These are phyloP conservation scores for Pseudopediastrum boryanum DNA, from an alignment of 139 green algal genomes.

Conservation along the genomic window DNA sequence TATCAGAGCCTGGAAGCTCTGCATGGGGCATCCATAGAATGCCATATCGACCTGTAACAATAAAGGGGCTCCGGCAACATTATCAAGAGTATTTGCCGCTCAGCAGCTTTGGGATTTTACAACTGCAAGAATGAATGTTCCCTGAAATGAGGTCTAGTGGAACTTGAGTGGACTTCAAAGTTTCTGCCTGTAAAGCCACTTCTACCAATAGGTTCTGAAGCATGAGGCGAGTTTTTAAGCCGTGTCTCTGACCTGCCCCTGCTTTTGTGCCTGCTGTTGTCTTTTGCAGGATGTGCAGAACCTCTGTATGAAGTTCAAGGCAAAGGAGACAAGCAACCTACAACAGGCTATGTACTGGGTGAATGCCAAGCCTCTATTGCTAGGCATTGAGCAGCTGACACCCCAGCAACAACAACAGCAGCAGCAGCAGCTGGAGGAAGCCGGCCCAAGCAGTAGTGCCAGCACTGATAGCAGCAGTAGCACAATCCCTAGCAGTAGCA, in stretches of 20 bases:
- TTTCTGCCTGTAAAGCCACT: neutral
- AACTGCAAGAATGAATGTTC: neutral
- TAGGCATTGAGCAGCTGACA: neutral
- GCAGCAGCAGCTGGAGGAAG: neutral
- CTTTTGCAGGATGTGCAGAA: conserved; percentile 48
- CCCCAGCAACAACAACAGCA: conserved; percentile 15
- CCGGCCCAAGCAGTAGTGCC: conserved; percentile 3
- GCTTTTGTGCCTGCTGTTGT: neutral
- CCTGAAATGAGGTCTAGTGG: neutral
- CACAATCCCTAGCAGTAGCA: neutral
- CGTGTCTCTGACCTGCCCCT: neutral
- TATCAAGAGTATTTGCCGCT: too few species aligned
- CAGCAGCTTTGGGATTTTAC: too few species aligned
- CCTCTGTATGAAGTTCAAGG: conserved; percentile 49
- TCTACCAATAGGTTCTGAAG: neutral
- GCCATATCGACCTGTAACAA: too few species aligned
- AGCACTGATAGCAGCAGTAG: neutral
- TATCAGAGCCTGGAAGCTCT: too few species aligned
- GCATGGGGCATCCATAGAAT: too few species aligned
- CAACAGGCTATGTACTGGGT: conserved; percentile 55
- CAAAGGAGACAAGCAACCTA: conserved; percentile 48
- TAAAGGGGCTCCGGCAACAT: too few species aligned
- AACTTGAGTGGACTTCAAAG: neutral
- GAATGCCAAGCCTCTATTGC: neutral
- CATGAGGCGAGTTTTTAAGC: neutral